These are phyloP conservation scores for Edaphochlamys debaryana DNA, from an alignment of 139 green algal species.

Conservation along the genomic window DNA sequence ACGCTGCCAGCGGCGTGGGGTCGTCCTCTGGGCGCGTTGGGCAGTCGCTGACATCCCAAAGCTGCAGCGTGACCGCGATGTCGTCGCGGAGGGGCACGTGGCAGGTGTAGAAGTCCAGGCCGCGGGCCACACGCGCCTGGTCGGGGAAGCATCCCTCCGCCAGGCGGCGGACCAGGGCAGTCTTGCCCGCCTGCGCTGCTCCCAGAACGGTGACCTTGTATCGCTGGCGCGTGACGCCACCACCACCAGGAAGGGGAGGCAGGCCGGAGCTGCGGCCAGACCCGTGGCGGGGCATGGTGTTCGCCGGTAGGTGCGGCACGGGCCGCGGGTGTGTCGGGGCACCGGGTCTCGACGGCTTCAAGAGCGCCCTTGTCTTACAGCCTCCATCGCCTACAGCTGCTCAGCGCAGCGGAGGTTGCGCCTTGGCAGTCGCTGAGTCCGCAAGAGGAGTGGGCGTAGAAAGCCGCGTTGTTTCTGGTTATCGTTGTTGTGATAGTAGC, in stretches of 20 bases:
- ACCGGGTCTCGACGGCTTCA: too few species aligned
- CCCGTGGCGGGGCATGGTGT: too few species aligned
- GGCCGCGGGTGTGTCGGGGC: too few species aligned
- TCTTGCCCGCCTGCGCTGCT: not conserved
- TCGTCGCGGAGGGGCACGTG: conserved; percentile 23
- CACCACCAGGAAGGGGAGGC: not conserved
- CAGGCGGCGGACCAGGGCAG: conserved; percentile 4
- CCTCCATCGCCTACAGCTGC: too few species aligned
- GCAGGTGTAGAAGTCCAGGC: conserved; percentile 31
- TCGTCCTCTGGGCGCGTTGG: not conserved
- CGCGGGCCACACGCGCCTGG: not conserved
- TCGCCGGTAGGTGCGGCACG: too few species aligned
- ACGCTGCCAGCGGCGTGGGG: not conserved
- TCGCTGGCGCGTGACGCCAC: not conserved
- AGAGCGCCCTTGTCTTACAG: too few species aligned
- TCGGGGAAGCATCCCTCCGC: not conserved
- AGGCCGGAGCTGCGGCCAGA: too few species aligned
- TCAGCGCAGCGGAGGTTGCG: too few species aligned
- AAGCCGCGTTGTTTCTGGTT: too few species aligned
- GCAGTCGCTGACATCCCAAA: conserved; percentile 34
- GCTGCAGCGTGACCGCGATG: conserved; percentile 18
- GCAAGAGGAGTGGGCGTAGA: too few species aligned
- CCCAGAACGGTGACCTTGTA: conserved; percentile 16
- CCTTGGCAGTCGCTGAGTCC: too few species aligned
- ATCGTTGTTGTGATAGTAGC: too few species aligned